Evolutionary conservation across 2,329 filamentous ascomycete species (phyloP), one percentile per base, ranked within the genome.

Genomic region (Neonectria punicea): DNA sequence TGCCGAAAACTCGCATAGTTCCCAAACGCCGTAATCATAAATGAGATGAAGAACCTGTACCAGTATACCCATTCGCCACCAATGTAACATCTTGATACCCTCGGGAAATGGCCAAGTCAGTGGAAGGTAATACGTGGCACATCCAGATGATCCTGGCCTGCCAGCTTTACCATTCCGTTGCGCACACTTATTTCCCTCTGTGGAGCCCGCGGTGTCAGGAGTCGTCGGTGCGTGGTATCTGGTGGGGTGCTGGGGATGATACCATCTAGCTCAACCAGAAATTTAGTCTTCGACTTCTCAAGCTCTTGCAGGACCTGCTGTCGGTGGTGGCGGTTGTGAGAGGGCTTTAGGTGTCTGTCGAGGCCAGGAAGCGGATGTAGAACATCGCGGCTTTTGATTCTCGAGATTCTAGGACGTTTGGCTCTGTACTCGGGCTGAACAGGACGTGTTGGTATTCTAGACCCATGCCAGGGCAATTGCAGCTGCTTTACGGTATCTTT

Each of bases 221-320:
- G 9, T 7, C 11, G 16, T 10, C 11, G 16, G 20, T 14, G 11
- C 18, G 16, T 11, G 11, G 47, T n/a, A 14, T 34, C 16, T 14
- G 55, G 16, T n/a, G 65, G 60, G 14, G 53, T 67, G 5, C 53
- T 63, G 11, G 67, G 62, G 14, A 62, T 32, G 28, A 43, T 36
- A 9, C 56, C 47, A 25, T 43, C n/a, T 4, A 41, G 41, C 9
- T 75, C 68, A 2, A 63, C 60, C 5, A 78, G 58, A 46, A 79
- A 79, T 30, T 74, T 77, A 4, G 65, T 64, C 4, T 76, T 74
- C 6, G 72, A 69, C 18, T 64, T 73, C 54, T 75, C 71, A 8
- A 79, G 69, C 36, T 76, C 68, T 30, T 67, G 67, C 10, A 79
- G 65, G n/a, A 79, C 66, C 14, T 72, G 59, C 51, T 74, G 57